Percentiles rank a stretch among this genome's conserved stretches.
phyloP scores from a whole-genome alignment of 1,139 yeast species.

The Pichia kudriavzevii region DNA sequence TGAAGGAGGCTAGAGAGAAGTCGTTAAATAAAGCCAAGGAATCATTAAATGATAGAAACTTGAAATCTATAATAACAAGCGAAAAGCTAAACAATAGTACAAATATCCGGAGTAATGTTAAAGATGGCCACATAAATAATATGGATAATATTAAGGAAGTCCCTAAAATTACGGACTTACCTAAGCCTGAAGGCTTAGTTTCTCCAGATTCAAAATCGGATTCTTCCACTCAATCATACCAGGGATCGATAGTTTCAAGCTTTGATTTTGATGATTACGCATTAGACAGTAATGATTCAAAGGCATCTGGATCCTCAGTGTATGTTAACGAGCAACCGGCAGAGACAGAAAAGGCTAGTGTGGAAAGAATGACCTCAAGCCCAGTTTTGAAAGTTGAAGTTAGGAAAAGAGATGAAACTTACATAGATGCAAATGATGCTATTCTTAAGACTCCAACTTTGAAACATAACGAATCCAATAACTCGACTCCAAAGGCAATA shows the following conservation, averaged over 20 bases:
- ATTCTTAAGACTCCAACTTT: slow-evolving; percentile 4
- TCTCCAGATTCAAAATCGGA: background rate
- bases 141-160: too few species aligned
- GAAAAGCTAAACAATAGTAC: too few species aligned
- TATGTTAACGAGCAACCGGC: too few species aligned
- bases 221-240: slow-evolving; percentile 3
- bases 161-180: too few species aligned
- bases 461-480: background rate
- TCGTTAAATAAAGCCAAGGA: background rate
- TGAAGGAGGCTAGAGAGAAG: slow-evolving; percentile 9
- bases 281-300: slow-evolving; percentile 4
- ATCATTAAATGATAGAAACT: background rate
- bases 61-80: background rate
- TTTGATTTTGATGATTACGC: slow-evolving; percentile 16
- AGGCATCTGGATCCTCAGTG: slow-evolving; percentile 3
- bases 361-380: too few species aligned
- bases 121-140: too few species aligned
- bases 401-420: slow-evolving; percentile 1
- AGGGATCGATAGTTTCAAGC: slow-evolving; percentile 13
- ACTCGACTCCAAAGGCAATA: background rate
- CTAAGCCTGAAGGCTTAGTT: too few species aligned
- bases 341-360: too few species aligned
- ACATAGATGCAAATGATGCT: slow-evolving; percentile 1
- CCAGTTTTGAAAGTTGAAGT: background rate
- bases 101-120: too few species aligned